Conservation (phyloP, 768 basidiomycete species). For the Trametes villosa region DNA sequence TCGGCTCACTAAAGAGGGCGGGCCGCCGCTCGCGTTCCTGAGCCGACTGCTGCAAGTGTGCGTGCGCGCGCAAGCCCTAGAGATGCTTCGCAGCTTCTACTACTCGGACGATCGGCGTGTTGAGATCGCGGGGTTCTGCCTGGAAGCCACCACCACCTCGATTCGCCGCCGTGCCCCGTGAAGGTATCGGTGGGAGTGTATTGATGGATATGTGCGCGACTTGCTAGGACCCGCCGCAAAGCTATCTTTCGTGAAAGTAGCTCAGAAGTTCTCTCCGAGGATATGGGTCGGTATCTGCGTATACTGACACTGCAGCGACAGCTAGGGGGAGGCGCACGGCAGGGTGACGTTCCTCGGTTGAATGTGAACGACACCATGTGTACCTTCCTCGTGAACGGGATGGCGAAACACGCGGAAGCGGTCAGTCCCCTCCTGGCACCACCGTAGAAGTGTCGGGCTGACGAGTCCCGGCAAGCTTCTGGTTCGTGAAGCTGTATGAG, state of each 20-base stretch:
- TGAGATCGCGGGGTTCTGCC: constrained; percentile 86
- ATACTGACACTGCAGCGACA: too few relatives aligned
- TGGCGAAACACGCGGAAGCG: constrained; percentile 92
- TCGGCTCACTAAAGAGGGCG: constrained; percentile 92
- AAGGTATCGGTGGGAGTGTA: not conserved
- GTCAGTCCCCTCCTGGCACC: constrained; percentile 41
- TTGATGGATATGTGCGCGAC: not conserved
- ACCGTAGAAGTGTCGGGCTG: not conserved
- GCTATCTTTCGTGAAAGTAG: constrained; percentile 73
- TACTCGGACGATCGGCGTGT: constrained; percentile 96
- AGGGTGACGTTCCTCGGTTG: constrained; percentile 77
- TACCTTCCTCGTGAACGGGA: constrained; percentile 73
- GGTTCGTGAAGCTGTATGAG: constrained; percentile 89
- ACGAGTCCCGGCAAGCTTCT: constrained; percentile 62
- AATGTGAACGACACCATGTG: constrained; percentile 89
- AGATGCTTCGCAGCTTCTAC: constrained; percentile 94
- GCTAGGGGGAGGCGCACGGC: constrained; percentile 81
- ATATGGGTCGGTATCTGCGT: too few relatives aligned
- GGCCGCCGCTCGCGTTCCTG: constrained; percentile 71
- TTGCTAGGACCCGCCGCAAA: constrained; percentile 72
- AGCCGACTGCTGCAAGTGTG: constrained; percentile 86
- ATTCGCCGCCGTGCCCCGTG: constrained; percentile 40
- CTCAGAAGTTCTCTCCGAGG: constrained; percentile 95
- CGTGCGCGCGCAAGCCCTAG: constrained; percentile 86
- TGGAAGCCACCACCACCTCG: constrained; percentile 79